Base-by-base conservation (phyloP, 78 protist genomes). In the Dictyostelium citrinum region DNA sequence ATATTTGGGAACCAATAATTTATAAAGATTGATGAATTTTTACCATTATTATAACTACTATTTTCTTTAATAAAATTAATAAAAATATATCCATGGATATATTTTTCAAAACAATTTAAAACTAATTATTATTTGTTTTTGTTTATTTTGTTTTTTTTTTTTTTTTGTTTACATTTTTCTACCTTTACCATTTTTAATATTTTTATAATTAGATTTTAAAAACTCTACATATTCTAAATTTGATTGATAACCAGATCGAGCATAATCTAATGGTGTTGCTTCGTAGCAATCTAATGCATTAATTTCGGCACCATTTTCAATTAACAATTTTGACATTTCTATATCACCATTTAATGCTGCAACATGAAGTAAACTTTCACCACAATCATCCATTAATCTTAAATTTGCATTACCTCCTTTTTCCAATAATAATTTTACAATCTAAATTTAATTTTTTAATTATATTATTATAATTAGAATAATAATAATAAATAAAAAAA, bases 321-420 rank as follows among this genome's bases (percentile, higher is more conserved):
- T 29, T 29, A 86, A 86, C 1, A 24, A 64, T 8, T 58, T 45
- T 24, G 92, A 61, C 37, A 86, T 74, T 37, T 86, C 83, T 7
- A 51, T 58, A 61, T 75, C 83, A 46, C 55, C 68, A 39, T 43
- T 43, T 27, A 86, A 27, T 17, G 77, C 68, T 9, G 79, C 11
- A 17, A 86, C 61, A 86, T 86, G 92, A 3, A 86, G 37, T 45
- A 86, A 60, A 43, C 71, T 35, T 60, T 86, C 92, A 45, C 92
- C 92, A 60, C 79, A 29, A 58, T 86, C 92, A 77, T 86, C 92
- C 82, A 70, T 86, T 22, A 86, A 43, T 39, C 8, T 77, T 77
- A 76, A 29, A 64, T 86, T 86, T 55, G 55, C 43, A 43, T 86
- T 39, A 37, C 92, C 92, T 2, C 84, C 83, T 41, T 86, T 24